Base-by-base conservation (phyloP, 2,329 filamentous ascomycete species). In the Cladosporium sp. region DNA sequence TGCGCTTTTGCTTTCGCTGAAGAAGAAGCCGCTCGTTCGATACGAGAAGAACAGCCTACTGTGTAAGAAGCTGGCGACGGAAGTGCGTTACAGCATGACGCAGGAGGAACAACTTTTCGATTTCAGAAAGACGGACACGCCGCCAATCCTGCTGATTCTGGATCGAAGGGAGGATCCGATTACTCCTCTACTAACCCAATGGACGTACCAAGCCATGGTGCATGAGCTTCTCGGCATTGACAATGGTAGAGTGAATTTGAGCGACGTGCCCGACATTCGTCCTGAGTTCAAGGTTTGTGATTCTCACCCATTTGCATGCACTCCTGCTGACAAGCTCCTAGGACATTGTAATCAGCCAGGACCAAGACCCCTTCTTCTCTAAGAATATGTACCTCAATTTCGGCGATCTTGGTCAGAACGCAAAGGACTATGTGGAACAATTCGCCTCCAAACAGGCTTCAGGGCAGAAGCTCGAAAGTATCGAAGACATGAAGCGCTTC, bases 171-270 rank as follows among this genome's bases (percentile, higher is more conserved):
- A 96, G 64, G 93, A 98, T 62, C 92, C 93, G 0, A 86, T 97
- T 43, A 98, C 93, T 3, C 93, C 93, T 0, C 74, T 98, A 9
- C 78, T 98, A 42, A 95, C 90, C 2, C 93, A 98, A 67, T 98
- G 93, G 93, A 98, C 93, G 20, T 98, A 98, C 64, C 93, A 98
- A 70, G 93, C 93, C n/a, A 98, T 98, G 91, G 93, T 98, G 0
- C 93, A 98, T 66, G 93, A 98, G 63, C 73, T 97, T 2, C 76
- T 98, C 11, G 93, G 93, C 4, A 95, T 98, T 57, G 82, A 87
- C 52, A 97, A 97, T 66, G 93, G 93, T n/a, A 81, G 92, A 43
- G 93, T 98, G 0, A 86, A 95, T 63, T 75, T 98, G 29, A 86
- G 85, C 55, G 80, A 88, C 49, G 84, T 95, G 0, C 88, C 88